Percentiles rank a stretch among this genome's conserved stretches.
These are phyloP conservation scores for Fusarium coffeatum DNA, from an alignment of 2,329 filamentous ascomycete genomes.

Conservation along the genomic window DNA sequence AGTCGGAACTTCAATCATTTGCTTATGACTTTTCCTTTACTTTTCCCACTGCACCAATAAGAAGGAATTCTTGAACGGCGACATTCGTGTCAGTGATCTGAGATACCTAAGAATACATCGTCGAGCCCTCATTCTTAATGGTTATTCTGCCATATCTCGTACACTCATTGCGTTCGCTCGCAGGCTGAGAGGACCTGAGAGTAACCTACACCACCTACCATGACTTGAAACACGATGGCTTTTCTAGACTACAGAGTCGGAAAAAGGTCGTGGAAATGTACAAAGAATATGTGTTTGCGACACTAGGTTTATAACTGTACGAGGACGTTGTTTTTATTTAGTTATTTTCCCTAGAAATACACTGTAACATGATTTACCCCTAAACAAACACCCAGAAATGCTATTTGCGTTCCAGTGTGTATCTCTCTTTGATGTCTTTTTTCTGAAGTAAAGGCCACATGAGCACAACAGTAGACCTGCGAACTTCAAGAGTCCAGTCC, in stretches of 20 bases:
- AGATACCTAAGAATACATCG: slow-evolving; percentile 26
- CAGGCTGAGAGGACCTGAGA: slow-evolving; percentile 5
- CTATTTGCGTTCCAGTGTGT: neutral
- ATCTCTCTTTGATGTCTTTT: neutral
- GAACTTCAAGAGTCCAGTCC: neutral
- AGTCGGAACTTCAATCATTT: slow-evolving; percentile 27
- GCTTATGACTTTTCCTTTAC: slow-evolving; percentile 32
- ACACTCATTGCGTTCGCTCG: slow-evolving; percentile 12
- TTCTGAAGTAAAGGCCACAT: neutral
- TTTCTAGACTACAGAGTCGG: neutral
- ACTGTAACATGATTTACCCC: slow-evolving; percentile 29
- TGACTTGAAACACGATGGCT: neutral
- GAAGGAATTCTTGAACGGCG: slow-evolving; percentile 20
- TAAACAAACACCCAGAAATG: neutral
- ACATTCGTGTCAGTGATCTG: slow-evolving; percentile 40
- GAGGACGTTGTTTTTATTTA: slow-evolving; percentile 39
- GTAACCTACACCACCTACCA: slow-evolving; percentile 7
- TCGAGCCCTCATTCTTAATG: slow-evolving; percentile 18
- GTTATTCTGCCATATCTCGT: slow-evolving; percentile 15
- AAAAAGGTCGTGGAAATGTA: slow-evolving; percentile 35
- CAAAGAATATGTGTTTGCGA: slow-evolving; percentile 39
- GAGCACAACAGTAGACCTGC: neutral
- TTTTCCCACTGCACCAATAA: slow-evolving; percentile 25
- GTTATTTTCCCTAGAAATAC: slow-evolving; percentile 40
- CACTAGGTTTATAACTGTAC: slow-evolving; percentile 44